Percentiles rank a stretch among this genome's conserved stretches.
These are phyloP conservation scores for Colletotrichum neosansevieriae DNA, from an alignment of 2,329 filamentous ascomycete genomes.

Conservation along the genomic window DNA sequence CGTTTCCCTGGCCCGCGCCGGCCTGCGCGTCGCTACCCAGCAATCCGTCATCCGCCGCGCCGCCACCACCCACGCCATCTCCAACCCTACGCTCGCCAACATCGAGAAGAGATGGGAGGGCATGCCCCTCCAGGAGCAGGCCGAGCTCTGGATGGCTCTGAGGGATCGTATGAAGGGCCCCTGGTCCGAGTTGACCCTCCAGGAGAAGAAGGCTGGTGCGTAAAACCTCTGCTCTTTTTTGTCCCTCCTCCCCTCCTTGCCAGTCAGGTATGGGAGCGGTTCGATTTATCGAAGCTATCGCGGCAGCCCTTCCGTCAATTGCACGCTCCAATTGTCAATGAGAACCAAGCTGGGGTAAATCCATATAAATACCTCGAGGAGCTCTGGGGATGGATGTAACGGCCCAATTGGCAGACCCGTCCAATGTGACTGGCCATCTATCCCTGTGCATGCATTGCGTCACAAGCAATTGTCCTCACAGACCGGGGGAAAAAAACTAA, in stretches of 20 bases:
- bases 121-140: constrained; percentile 98
- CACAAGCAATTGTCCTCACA: constrained; percentile 8
- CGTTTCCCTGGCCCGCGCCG: constrained; percentile 65
- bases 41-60: constrained; percentile 62
- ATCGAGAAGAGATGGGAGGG: constrained; percentile 99
- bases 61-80: constrained; percentile 89
- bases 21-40: constrained; percentile 50
- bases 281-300: constrained; percentile 18
- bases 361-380: constrained; percentile 8
- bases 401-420: constrained; percentile 16
- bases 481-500: constrained; percentile 48
- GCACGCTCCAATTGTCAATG: constrained; percentile 4
- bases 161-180: constrained; percentile 98
- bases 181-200: constrained; percentile 93
- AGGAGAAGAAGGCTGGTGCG: constrained; percentile 99
- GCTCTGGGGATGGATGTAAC: constrained; percentile 24
- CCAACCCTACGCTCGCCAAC: constrained; percentile 95
- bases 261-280: background rate
- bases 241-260: background rate
- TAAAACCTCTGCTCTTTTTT: constrained; percentile 48
- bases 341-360: background rate
- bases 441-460: constrained; percentile 35
- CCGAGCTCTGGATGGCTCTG: constrained; percentile 98
- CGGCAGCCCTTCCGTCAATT: background rate
- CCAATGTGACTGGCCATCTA: constrained; percentile 23